phyloP scores from a whole-genome alignment of 257 asterid genomes.

The Solanum boliviense region DNA sequence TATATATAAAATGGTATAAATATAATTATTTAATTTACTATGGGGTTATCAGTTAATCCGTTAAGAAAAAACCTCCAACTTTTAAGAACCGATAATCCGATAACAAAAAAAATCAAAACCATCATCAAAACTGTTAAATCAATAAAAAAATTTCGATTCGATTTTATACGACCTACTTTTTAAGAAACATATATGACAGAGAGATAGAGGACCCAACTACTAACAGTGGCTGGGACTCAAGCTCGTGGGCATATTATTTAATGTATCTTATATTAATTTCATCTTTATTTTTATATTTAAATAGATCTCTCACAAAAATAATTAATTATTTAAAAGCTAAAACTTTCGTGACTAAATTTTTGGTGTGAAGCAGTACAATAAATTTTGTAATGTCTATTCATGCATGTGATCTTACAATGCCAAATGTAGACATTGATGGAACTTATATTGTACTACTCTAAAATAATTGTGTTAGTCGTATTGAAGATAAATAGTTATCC shows the following conservation, averaged over 20 bases:
- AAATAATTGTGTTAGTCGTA: neutral
- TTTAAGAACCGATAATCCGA: too few species aligned
- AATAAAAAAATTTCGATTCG: too few species aligned
- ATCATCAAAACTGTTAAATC: too few species aligned
- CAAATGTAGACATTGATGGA: neutral
- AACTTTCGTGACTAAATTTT: neutral
- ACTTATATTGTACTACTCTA: neutral
- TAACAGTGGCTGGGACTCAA: neutral
- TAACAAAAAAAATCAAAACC: too few species aligned
- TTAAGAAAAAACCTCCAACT: too few species aligned
- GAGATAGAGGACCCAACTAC: neutral
- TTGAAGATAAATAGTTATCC: neutral
- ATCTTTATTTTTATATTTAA: neutral
- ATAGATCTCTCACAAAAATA: neutral
- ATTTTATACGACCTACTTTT: too few species aligned
- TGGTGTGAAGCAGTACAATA: neutral
- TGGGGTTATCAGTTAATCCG: too few species aligned
- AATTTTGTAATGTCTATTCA: neutral
- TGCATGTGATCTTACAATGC: neutral
- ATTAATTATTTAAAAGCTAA: neutral
- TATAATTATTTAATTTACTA: too few species aligned
- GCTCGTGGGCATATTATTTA: neutral
- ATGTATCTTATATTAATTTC: neutral
- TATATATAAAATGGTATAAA: too few species aligned
- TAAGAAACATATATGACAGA: neutral